Conservation (phyloP, 1,284 basidiomycete genomes). For the Crucibulum parvulum region DNA sequence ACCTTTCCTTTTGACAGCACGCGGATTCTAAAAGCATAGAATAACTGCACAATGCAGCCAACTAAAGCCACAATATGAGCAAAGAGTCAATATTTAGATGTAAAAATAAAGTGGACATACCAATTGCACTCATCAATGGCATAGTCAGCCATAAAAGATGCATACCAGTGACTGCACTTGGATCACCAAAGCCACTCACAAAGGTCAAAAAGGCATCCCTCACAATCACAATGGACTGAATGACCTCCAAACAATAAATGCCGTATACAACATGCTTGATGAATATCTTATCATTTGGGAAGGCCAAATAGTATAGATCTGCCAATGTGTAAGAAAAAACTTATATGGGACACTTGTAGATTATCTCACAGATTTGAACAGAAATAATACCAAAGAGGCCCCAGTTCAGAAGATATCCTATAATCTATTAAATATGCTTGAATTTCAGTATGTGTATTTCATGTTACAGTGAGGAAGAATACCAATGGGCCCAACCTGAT, state of each 20-base stretch:
- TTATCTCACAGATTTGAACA: constrained; percentile 15
- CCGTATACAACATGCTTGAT: constrained; percentile 22
- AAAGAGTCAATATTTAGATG: not conserved
- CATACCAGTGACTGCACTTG: constrained; percentile 5
- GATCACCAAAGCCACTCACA: constrained; percentile 29
- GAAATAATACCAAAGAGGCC: constrained; percentile 18
- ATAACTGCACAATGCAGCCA: constrained; percentile 19
- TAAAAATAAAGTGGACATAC: constrained; percentile 9
- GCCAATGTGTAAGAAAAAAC: not conserved
- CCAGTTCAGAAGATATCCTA: constrained; percentile 18
- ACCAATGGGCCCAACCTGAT: no score
- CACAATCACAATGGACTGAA: constrained; percentile 24
- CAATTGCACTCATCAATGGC: constrained; percentile 25
- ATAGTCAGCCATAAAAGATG: constrained; percentile 25
- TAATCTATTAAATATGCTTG: constrained; percentile 1
- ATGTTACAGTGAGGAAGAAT: no score
- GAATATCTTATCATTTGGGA: constrained; percentile 21
- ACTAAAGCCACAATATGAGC: constrained; percentile 7
- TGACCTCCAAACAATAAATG: constrained; percentile 22
- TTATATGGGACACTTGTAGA: not conserved
- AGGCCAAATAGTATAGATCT: constrained; percentile 31
- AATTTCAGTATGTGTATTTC: no score
- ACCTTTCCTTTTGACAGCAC: constrained; percentile 16
- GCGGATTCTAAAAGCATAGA: constrained; percentile 25
- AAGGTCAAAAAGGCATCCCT: constrained; percentile 26